Evolutionary conservation across 768 basidiomycete species (phyloP), one percentile per base, ranked within the genome.

Genomic region (Psilocybe subaeruginosa): DNA sequence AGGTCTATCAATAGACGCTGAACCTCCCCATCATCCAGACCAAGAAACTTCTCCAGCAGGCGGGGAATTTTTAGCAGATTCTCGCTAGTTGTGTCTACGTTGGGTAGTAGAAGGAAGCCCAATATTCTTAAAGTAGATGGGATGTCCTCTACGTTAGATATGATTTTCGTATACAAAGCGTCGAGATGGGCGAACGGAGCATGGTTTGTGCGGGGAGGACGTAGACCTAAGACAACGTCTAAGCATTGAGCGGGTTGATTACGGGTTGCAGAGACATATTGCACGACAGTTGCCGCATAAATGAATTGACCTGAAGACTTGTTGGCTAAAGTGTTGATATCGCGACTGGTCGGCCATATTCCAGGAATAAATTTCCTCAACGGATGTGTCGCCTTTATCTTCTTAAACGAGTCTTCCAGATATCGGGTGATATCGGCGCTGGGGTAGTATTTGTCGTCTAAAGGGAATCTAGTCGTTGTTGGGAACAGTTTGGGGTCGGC

Each of bases 281-380:
- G 39, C 4, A 46, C 43, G 7, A 56, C 41, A 12, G 39, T 56
- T 3, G 41, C 41, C 29, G 54, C 54, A 30, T 56, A 56, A 4
- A 56, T 45, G 29, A 56, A 56, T 43, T 56, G 54, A 31, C 54
- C 54, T 12, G 54, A 56, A 8, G 54, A 56, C 31, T 56, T 56
- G 14, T 41, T 29, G 17, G 31, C 54, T n/a, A 56, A 35, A 14
- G 45, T 19, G 7, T 56, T 19, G 9, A 56, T 29, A 45, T 56
- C 54, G 12, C 41, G 41, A 29, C 8, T 33, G 19, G 27, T 27
- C 27, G 54, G 54, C 54, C 54, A 56, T 31, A 30, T 12, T 2
- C 19, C 23, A 16, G 54, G 54, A 19, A 56, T 45, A 16, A 14
- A 33, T 8, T 46, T 45, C 29, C 30, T 45, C 23, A 56, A 43